Evolutionary conservation across 2,329 filamentous ascomycete genomes (phyloP).

Genomic region (Ceratocystis harringtonii): DNA sequence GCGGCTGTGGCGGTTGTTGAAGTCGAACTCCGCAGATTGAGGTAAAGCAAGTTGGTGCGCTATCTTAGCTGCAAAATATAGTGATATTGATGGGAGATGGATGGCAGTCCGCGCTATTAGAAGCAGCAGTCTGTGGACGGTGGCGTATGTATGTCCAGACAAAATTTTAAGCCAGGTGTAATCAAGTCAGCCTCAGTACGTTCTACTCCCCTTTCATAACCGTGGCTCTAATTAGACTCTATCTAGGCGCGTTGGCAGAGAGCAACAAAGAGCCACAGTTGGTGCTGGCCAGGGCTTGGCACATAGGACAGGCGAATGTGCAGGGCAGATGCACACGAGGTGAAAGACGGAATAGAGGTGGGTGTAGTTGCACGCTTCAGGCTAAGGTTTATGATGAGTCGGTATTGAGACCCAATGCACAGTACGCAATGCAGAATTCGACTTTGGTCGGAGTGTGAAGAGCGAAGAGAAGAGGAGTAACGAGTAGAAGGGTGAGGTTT

Average conservation of each 20-base stretch:
- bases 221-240: background rate
- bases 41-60: background rate
- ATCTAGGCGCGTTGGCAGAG: background rate
- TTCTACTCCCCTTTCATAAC: background rate
- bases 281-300: background rate
- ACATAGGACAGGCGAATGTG: background rate
- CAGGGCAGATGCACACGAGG: background rate
- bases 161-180: too few species aligned
- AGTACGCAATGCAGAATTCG: too few species aligned
- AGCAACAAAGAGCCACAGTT: background rate
- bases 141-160: too few species aligned
- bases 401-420: too few species aligned
- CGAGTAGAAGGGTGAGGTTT: background rate
- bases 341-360: background rate
- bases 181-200: background rate
- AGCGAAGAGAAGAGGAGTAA: background rate
- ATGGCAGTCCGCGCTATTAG: too few species aligned
- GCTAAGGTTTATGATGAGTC: too few species aligned
- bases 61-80: background rate
- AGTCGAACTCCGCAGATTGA: background rate
- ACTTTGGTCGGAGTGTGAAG: background rate
- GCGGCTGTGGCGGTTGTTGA: background rate
- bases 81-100: too few species aligned
- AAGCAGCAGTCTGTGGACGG: too few species aligned
- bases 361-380: background rate